Evolutionary conservation across 2,329 filamentous ascomycete genomes (phyloP).

Genomic region (Cladophialophora yegresii): DNA sequence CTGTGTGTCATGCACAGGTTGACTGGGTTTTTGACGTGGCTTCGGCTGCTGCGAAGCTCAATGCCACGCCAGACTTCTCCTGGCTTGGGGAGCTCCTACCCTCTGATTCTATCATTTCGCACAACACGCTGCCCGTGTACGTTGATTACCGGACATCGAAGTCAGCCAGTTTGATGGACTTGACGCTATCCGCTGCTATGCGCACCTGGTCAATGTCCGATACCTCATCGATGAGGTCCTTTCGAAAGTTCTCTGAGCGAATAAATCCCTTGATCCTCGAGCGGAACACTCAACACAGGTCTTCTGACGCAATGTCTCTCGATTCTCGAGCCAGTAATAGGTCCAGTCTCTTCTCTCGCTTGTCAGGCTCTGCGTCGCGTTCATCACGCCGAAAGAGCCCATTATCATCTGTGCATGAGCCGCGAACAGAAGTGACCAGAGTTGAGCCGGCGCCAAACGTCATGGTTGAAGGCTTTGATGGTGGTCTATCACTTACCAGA

Average conservation of each 20-base stretch:
- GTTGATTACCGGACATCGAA: too few species aligned
- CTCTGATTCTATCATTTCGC: not conserved
- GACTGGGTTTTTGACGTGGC: not conserved
- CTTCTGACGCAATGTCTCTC: not conserved
- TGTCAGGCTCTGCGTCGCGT: not conserved
- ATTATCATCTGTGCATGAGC: not conserved
- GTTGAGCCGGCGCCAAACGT: too few species aligned
- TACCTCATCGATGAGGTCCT: not conserved
- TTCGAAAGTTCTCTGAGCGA: not conserved
- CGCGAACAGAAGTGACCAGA: not conserved
- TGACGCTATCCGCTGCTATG: not conserved
- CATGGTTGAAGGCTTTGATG: too few species aligned
- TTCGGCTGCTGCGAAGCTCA: not conserved
- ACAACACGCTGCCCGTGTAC: not conserved
- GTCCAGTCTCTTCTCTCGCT: not conserved
- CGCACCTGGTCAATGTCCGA: not conserved
- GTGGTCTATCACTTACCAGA: too few species aligned
- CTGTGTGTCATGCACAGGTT: not conserved
- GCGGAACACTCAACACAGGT: not conserved
- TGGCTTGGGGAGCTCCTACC: not conserved
- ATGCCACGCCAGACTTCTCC: not conserved
- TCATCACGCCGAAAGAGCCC: not conserved
- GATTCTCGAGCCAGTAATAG: not conserved
- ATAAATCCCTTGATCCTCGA: not conserved
- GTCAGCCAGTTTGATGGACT: not conserved